Base-by-base conservation (phyloP, 1,139 yeast genomes). In the Geotrichum phurueaensis region DNA sequence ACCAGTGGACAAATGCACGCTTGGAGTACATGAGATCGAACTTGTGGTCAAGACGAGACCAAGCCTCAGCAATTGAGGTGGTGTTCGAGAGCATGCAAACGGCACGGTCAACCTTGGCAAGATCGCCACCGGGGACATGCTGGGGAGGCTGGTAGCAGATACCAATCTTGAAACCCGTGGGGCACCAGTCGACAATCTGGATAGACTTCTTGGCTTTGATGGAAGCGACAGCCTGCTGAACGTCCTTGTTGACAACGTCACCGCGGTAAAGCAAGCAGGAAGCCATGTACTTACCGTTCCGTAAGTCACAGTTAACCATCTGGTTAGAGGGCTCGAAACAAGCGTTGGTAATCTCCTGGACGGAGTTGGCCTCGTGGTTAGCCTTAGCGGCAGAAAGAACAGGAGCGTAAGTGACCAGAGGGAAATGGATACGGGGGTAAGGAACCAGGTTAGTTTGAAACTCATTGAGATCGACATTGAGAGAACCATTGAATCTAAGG, bases 1-100 rank as follows among this genome's bases (percentile, higher is more conserved):
- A 94, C 98, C 98, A 94, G 81, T 94, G 99, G 66, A 94, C 99
- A 73, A 94, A 94, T 60, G 99, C 99, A 79, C 99, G 90, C 85
- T 92, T 94, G 71, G 94, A 84, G 81, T 91, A 94, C 99, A 94
- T 94, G 76, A 94, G 84, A 77, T 94, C 99, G 79, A 94, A 94
- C 80, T 94, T 94, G 78, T 86, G 85, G 79, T 92, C 97, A 71
- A 94, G 89, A 80, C 97, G 89, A 78, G 89, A 85, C 99, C 99
- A 94, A 48, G 98, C 98, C 75, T 92, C 98, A 64, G 97, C 96
- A 76, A 94, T 94, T 55, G 98, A 97, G 65, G 98, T 94, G 65
- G 98, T 94, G 79, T 94, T 94, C 62, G 97, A 89, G 73, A 94
- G 84, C 96, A 94, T 88, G 80, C 98, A 94, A 62, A 94, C 96